Conservation (phyloP, 768 basidiomycete genomes). For the Candolleomyces aberdarensis region DNA sequence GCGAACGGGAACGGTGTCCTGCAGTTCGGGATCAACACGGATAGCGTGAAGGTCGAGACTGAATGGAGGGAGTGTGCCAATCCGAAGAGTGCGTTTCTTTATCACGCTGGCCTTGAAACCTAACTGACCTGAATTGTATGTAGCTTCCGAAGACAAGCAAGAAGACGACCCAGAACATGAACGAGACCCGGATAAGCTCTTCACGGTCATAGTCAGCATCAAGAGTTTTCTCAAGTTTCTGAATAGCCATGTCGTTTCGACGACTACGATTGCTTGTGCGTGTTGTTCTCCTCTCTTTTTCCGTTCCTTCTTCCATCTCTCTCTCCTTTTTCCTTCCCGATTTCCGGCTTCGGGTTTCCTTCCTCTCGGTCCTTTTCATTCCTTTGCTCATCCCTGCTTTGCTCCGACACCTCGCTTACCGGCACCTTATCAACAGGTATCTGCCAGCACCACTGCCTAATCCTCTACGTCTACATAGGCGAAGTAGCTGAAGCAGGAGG, state of each 20-base stretch:
- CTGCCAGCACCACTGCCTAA: conserved; percentile 79
- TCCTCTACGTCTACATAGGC: conserved; percentile 88
- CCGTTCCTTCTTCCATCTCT: not conserved
- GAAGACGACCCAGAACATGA: conserved; percentile 33
- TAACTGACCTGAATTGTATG: not conserved
- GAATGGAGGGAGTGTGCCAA: conserved; percentile 75
- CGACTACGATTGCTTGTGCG: conserved; percentile 83
- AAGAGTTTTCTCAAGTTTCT: conserved; percentile 81
- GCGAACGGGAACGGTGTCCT: conserved; percentile 63
- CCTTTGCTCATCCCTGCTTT: not conserved
- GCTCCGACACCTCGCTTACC: not conserved
- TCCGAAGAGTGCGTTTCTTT: conserved; percentile 42
- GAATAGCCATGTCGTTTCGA: conserved; percentile 75
- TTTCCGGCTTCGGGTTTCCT: not conserved
- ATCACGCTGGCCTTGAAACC: not conserved
- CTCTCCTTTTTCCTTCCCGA: not conserved
- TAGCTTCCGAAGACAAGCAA: conserved; percentile 10
- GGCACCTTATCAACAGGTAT: conserved; percentile 48
- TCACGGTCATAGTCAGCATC: conserved; percentile 65
- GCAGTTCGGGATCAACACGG: conserved; percentile 57
- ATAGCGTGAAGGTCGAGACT: conserved; percentile 74
- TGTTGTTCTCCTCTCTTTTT: conserved; percentile 11
- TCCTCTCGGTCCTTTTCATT: too few relatives aligned
- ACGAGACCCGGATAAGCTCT: conserved; percentile 57
- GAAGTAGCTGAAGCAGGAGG: conserved; percentile 76